phyloP scores from a whole-genome alignment of 2,329 filamentous ascomycete species.

The Colletotrichum sp. region DNA sequence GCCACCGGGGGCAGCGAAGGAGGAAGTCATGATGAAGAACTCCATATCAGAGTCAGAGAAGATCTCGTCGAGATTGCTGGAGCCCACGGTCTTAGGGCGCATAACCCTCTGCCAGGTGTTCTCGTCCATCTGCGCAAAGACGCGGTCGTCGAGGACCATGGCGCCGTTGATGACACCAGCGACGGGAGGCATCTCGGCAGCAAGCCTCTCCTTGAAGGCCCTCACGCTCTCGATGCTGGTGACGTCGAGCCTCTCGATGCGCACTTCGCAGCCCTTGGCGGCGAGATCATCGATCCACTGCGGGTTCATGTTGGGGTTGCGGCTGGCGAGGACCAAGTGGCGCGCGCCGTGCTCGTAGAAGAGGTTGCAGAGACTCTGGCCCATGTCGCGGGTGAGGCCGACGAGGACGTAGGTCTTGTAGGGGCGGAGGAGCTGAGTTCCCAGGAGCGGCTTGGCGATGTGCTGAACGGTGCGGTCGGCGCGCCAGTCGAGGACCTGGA shows the following conservation, averaged over 20 bases:
- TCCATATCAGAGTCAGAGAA: slow-evolving; percentile 34
- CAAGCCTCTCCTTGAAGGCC: slow-evolving; percentile 22
- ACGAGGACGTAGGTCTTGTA: slow-evolving; percentile 36
- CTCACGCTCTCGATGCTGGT: slow-evolving; percentile 22
- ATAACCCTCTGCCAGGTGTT: slow-evolving; percentile 31
- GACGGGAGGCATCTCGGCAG: slow-evolving; percentile 33
- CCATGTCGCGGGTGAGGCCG: slow-evolving; percentile 35
- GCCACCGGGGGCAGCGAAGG: slow-evolving; percentile 30
- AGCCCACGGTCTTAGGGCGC: slow-evolving; percentile 40
- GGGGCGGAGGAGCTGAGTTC: slow-evolving; percentile 29
- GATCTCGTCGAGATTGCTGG: slow-evolving; percentile 31
- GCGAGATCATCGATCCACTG: slow-evolving; percentile 18
- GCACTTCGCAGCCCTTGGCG: slow-evolving; percentile 17
- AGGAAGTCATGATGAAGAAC: slow-evolving; percentile 42
- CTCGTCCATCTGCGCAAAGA: slow-evolving; percentile 34
- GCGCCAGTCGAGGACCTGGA: slow-evolving; percentile 44
- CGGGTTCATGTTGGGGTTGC: slow-evolving; percentile 34
- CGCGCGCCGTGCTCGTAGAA: slow-evolving; percentile 39
- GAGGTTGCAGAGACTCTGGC: slow-evolving; percentile 38
- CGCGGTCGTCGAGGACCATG: slow-evolving; percentile 37
- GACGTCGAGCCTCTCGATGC: slow-evolving; percentile 25
- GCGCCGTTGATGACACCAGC: slow-evolving; percentile 45
- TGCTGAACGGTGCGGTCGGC: slow-evolving; percentile 31
- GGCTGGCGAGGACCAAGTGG: slow-evolving; percentile 39
- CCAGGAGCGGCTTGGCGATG: slow-evolving; percentile 27